Conservation (phyloP, 2,329 filamentous ascomycete species). For the Alternaria sp. region DNA sequence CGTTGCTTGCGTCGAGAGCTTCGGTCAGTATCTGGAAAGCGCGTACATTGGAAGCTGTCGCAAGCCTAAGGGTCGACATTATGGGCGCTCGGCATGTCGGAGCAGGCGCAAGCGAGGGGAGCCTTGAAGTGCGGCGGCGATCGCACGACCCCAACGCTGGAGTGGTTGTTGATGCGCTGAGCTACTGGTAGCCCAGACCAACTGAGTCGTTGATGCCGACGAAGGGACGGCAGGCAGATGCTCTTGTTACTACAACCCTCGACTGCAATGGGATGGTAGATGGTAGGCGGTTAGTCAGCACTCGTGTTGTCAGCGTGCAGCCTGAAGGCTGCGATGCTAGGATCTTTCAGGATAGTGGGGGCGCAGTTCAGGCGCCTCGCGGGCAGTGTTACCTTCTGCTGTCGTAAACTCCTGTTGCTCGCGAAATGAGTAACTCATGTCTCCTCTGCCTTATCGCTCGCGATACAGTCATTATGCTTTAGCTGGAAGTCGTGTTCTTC, state of each 20-base stretch:
- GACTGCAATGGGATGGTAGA: neutral
- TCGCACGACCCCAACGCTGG: neutral
- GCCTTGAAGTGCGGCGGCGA: neutral
- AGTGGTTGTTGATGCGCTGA: neutral
- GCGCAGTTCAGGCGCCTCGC: constrained; percentile 11
- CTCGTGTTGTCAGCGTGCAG: neutral
- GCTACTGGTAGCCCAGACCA: neutral
- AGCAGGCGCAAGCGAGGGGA: neutral
- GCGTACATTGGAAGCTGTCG: constrained; percentile 37
- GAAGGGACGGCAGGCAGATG: neutral
- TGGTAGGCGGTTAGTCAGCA: constrained; percentile 2
- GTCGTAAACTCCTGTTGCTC: neutral
- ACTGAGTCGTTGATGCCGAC: neutral
- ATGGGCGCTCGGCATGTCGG: constrained; percentile 16
- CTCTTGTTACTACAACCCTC: constrained; percentile 3
- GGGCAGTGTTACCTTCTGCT: constrained; percentile 2
- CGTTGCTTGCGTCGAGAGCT: constrained; percentile 22
- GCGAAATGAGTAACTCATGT: neutral
- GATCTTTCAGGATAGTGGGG: constrained; percentile 11
- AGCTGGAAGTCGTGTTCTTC: neutral
- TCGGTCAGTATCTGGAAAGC: constrained; percentile 35
- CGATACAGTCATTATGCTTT: neutral
- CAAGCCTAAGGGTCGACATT: constrained; percentile 38
- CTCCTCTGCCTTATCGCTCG: neutral
- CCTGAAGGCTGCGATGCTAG: constrained; percentile 5